These are phyloP conservation scores for Craspedostauros australis DNA, from an alignment of 108 stramenopile species.

Conservation along the genomic window DNA sequence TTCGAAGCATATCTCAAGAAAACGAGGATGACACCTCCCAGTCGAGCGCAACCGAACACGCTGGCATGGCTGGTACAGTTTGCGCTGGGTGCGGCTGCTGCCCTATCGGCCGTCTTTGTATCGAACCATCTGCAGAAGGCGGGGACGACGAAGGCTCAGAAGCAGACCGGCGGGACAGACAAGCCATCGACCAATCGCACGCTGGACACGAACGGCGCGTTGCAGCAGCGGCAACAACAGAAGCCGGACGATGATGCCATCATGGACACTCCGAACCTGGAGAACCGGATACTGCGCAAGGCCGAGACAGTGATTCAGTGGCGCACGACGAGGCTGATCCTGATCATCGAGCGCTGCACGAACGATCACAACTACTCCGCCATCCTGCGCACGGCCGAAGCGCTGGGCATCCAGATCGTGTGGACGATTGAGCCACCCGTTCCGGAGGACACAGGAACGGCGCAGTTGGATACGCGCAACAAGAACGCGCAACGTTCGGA, in stretches of 20 bases:
- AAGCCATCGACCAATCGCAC: background rate
- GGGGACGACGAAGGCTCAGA: background rate
- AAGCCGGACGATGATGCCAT: constrained; percentile 7
- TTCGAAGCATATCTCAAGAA: too few species aligned
- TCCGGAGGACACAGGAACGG: constrained; percentile 13
- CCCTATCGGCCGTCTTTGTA: constrained; percentile 13
- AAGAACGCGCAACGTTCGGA: constrained; percentile 5
- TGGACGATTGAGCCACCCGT: constrained; percentile 70
- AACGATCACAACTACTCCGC: constrained; percentile 84
- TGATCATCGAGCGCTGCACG: constrained; percentile 79
- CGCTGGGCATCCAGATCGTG: constrained; percentile 79
- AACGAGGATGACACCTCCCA: too few species aligned
- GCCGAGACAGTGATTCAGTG: constrained; percentile 76
- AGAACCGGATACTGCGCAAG: constrained; percentile 78
- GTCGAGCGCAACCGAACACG: too few species aligned
- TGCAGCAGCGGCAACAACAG: background rate
- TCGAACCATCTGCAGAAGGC: constrained; percentile 3
- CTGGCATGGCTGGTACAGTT: constrained; percentile 28
- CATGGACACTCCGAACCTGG: constrained; percentile 58
- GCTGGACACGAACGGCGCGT: background rate
- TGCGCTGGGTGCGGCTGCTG: constrained; percentile 17
- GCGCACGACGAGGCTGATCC: constrained; percentile 64
- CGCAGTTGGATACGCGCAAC: background rate
- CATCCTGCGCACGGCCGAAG: constrained; percentile 74
- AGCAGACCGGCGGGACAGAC: background rate